Evolutionary conservation across 1,284 basidiomycete species (phyloP), one percentile per base, ranked within the genome.

Genomic region (Trichosporon faecale): DNA sequence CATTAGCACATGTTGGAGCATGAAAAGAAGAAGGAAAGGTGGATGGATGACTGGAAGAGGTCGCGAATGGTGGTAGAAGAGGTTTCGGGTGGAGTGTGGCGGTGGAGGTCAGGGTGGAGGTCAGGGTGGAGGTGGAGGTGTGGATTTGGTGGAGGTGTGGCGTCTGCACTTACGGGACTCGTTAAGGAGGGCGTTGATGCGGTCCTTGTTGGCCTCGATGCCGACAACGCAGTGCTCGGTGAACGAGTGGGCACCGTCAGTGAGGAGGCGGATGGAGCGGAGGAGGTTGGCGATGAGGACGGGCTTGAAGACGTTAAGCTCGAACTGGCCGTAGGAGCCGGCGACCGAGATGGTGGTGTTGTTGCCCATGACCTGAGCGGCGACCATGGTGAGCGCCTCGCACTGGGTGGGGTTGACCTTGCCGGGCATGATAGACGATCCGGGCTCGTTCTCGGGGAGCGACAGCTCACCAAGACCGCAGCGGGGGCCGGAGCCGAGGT

Each of bases 361-460:
- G 86, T 99, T 99, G 65, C 97, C 97, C 85, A 99, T 97, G 9
- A 99, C 96, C 84, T 99, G 97, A 0, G 96, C 94, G 64, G 95
- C 94, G 57, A 99, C 94, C 97, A 99, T 99, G 27, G 97, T 99
- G 72, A 97, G 85, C 12, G 97, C 97, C 86, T 99, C 97, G 78
- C 97, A 99, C 84, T 99, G 97, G 4, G 97, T 99, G 18, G 97
- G 97, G 86, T 99, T 99, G 71, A 99, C 97, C 80, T 99, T 99
- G 74, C 97, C 97, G 23, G 97, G 97, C 97, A 99, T 99, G 86
- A 99, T 99, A 73, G 94, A 97, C 80, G 94, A 97, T 71, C 97
- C 97, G 60, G 97, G 97, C 85, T 99, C 97, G 84, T 99, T 99
- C 86, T 99, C 97, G 23, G 97, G 97, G 70, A 99, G 85, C 78